Evolutionary conservation across 2,329 filamentous ascomycete species (phyloP), one percentile per base, ranked within the genome.

Genomic region (Polychaeton citri): DNA sequence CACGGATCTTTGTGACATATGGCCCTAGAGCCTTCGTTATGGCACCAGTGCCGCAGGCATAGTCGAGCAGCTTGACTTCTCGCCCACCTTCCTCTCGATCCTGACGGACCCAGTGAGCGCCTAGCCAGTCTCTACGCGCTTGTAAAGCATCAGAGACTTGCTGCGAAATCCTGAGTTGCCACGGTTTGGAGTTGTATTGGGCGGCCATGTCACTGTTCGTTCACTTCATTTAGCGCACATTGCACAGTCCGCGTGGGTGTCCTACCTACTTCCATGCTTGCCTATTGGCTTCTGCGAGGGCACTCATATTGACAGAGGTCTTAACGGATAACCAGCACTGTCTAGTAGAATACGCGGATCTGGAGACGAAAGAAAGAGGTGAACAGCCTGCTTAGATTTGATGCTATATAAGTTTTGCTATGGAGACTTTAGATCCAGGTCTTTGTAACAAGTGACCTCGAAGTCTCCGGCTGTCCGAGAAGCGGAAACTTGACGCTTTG

Each of bases 11-110:
- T n/a, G 40, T 50, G 9, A 58, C 51, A 30, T 45, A 48, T 6
- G 45, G 41, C n/a, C 43, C 47, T 5, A 50, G 39, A n/a, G 51
- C 54, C 35, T 47, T 40, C 3, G 54, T 57, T 7, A 55, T 48
- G 33, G 46, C 39, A n/a, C 54, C 54, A 4, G 54, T 54, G 7
- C 54, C 54, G 28, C 51, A 54, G 10, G 54, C 53, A 37, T 57
- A 58, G 43, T 58, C 54, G 2, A 58, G 46, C 0, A 58, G 45
- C 8, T 39, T 41, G 21, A 51, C 44, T 13, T 47, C 34, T 16
- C 41, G 37, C 12, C 34, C 34, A 18, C 34, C 35, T 4, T 32
- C 5, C 12, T 42, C 38, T 13, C 34, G 16, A 13, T 44, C 37
- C 15, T 10, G 12, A 15, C 24, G 24, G 15, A 36, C 30, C 49